phyloP scores from a whole-genome alignment of 139 green algal genomes.

The Desmodesmus armatus region DNA sequence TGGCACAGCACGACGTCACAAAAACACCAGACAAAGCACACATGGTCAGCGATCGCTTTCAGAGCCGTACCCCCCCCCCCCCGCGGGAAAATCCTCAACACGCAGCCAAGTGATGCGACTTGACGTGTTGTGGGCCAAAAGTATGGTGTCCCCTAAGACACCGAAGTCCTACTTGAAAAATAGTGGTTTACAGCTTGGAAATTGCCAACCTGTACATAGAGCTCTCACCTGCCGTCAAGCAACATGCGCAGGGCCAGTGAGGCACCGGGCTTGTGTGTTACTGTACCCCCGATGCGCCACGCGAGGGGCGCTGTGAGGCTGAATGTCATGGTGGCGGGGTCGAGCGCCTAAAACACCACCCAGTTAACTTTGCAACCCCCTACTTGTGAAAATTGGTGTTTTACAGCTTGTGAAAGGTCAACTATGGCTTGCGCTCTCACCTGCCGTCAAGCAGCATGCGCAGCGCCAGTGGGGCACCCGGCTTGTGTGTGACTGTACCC shows the following conservation, averaged over 20 bases:
- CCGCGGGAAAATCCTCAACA: not conserved
- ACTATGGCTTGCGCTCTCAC: not conserved
- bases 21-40: too few species aligned
- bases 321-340: conserved; percentile 70
- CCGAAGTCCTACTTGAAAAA: not conserved
- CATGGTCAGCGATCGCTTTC: not conserved
- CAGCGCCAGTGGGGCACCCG: conserved; percentile 64
- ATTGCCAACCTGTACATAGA: not conserved
- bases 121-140: not conserved
- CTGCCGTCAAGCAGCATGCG: conserved; percentile 81
- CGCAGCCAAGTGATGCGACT: not conserved
- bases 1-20: not conserved
- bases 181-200: not conserved
- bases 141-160: not conserved
- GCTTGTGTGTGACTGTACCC: conserved; percentile 59
- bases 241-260: conserved; percentile 77
- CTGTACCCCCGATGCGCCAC: conserved; percentile 67
- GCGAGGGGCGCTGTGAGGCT: conserved; percentile 61
- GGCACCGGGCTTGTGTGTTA: conserved; percentile 54
- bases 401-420: not conserved
- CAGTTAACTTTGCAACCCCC: not conserved
- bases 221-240: conserved; percentile 67
- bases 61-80: not conserved
- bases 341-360: conserved; percentile 57
- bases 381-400: not conserved